A percentile compares a stretch with the other conserved stretches of the same genome.
phyloP scores from a whole-genome alignment of 2,329 filamentous ascomycete genomes.

The Hymenoscyphus infarciens region DNA sequence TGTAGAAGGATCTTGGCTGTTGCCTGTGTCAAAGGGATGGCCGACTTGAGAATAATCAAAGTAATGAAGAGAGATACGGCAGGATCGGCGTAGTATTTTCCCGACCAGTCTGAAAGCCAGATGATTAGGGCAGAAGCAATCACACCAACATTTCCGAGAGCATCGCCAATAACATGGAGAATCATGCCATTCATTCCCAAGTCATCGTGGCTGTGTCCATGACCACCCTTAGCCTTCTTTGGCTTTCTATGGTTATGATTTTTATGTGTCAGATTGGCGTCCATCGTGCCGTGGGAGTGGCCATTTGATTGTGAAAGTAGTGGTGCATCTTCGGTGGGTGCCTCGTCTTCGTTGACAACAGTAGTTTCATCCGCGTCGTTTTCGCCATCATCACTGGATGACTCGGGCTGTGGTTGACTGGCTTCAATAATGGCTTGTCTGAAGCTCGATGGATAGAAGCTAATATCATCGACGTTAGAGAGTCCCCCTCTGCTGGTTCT shows the following conservation, averaged over 20 bases:
- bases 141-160: slow-evolving; percentile 81
- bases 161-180: slow-evolving; percentile 75
- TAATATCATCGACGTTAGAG: slow-evolving; percentile 65
- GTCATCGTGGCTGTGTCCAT: slow-evolving; percentile 77
- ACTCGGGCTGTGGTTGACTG: slow-evolving; percentile 59
- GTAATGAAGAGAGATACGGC: slow-evolving; percentile 93
- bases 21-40: slow-evolving; percentile 73
- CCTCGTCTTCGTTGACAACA: slow-evolving; percentile 34
- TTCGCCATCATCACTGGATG: slow-evolving; percentile 45
- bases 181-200: slow-evolving; percentile 93
- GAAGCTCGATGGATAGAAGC: slow-evolving; percentile 85
- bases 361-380: slow-evolving; percentile 34
- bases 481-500: slow-evolving; percentile 47
- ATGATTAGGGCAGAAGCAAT: slow-evolving; percentile 82
- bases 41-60: slow-evolving; percentile 68
- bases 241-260: slow-evolving; percentile 80
- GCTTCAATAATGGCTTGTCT: slow-evolving; percentile 88
- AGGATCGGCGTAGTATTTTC: slow-evolving; percentile 85
- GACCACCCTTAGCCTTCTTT: slow-evolving; percentile 59
- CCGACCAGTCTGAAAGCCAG: slow-evolving; percentile 80
- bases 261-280: slow-evolving; percentile 31
- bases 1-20: slow-evolving; percentile 88
- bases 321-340: slow-evolving; percentile 34
- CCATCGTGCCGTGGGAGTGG: slow-evolving; percentile 19
- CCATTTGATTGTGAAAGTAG: slow-evolving; percentile 23